Evolutionary conservation across 805 yeast genomes (phyloP), one percentile per base, ranked within the genome.

Genomic region (Kuraishia hungarica): DNA sequence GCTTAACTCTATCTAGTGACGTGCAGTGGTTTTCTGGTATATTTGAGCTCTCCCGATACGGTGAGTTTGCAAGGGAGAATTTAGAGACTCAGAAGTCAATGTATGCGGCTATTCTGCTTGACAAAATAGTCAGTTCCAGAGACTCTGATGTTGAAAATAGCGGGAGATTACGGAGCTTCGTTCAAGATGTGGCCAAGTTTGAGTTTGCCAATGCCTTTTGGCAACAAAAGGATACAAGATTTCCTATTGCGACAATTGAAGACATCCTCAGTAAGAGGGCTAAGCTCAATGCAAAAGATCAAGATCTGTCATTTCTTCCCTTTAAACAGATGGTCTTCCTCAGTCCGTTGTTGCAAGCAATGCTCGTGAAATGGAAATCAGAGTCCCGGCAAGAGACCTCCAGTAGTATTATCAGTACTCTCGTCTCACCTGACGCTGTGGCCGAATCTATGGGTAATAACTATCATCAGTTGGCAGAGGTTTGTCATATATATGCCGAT

Each of bases 311-410:
- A 8, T 35, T 35, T 35, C 53, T 63, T 2, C 64, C 67, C 1
- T 50, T 63, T 19, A 56, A 59, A 3, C 55, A 53, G 7, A 56
- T 68, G 46, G 56, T 58, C 8, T 55, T 71, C 20, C 63, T 67
- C 49, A 46, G 54, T 23, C 55, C 57, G 1, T 73, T 2, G 59
- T 62, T 68, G 59, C 80, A 61, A 60, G 75, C 76, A 13, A 61
- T 66, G 6, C 60, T 87, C 47, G 84, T 84, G 0, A 75, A 79
- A 51, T 91, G 97, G 97, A 69, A 82, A 39, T 77, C 89, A 0
- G 80, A 77, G 51, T 86, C 96, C 0, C 77, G 87, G 43, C 85
- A 84, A 57, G 96, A 86, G 56, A 73, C 84, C 11, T 80, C 90
- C 0, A 73, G 78, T 1, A 70, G 70, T 2, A 82, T 92, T 1